Conservation (phyloP, 495 filamentous ascomycete species). For the Staphylotrichum tortipilum region DNA sequence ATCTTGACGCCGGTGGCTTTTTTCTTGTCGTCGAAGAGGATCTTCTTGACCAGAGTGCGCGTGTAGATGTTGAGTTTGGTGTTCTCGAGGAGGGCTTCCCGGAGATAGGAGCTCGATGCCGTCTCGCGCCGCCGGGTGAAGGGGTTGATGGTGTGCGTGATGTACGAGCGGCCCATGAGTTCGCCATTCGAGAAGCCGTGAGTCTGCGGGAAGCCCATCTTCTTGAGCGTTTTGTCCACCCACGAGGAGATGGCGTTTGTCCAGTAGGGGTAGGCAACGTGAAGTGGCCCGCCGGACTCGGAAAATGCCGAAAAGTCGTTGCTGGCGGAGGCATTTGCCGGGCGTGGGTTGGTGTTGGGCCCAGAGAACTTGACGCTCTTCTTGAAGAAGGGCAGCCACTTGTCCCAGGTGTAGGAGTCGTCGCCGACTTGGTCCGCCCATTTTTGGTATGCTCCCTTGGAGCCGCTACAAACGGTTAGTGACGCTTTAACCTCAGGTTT, state of each 20-base stretch:
- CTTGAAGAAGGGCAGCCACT: neutral
- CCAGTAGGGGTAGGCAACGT: neutral
- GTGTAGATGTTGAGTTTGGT: neutral
- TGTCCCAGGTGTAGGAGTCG: neutral
- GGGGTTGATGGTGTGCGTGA: neutral
- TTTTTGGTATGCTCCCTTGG: neutral
- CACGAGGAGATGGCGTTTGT: neutral
- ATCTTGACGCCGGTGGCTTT: neutral
- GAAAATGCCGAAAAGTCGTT: neutral
- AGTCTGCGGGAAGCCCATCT: neutral
- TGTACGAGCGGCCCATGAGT: neutral
- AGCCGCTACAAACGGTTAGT: neutral
- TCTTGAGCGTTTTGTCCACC: neutral
- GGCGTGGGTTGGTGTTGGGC: neutral
- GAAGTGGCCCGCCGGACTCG: neutral
- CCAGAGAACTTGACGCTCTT: neutral
- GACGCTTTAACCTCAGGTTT: neutral
- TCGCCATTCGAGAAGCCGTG: neutral
- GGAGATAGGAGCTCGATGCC: neutral
- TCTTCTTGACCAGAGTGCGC: neutral
- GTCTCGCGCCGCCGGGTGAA: neutral
- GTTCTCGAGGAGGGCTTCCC: neutral
- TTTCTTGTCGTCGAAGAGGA: slow-evolving; percentile 1
- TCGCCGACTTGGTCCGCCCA: neutral
- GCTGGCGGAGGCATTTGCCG: neutral